Conservation (phyloP, 164 flowering plant genomes). For the Annona cherimola region DNA sequence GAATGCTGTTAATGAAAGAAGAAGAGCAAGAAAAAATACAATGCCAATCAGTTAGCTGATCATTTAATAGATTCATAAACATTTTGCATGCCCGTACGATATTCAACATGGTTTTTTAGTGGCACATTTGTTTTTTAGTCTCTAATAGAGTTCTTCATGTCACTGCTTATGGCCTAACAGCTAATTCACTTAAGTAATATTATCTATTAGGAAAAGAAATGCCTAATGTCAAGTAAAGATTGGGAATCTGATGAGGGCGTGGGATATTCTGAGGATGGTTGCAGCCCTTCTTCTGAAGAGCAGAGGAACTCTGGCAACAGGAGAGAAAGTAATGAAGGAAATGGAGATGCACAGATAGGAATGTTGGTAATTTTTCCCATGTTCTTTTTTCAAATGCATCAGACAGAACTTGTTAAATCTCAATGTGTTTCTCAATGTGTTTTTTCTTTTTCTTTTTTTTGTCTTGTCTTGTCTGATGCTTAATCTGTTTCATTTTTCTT, state of each 20-base stretch:
- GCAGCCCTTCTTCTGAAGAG: not conserved
- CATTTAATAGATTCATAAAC: too few relatives aligned
- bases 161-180: too few relatives aligned
- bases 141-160: too few relatives aligned
- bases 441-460: not conserved
- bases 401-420: not conserved
- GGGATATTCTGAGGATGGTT: not conserved
- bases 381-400: not conserved
- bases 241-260: not conserved
- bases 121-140: too few relatives aligned
- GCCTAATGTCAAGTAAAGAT: not conserved
- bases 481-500: not conserved
- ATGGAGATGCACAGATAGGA: not conserved
- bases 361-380: not conserved
- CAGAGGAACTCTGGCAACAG: constrained; percentile 2
- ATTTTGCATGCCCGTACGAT: too few relatives aligned
- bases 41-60: too few relatives aligned
- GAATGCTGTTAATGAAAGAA: too few relatives aligned
- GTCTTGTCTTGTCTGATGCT: not conserved
- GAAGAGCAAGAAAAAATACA: too few relatives aligned
- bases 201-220: not conserved
- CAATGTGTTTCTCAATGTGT: not conserved
- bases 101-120: too few relatives aligned
- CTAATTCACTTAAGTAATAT: too few relatives aligned
- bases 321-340: not conserved